Percentiles rank a stretch among this genome's conserved stretches.
Evolutionary conservation across 257 asterid genomes (phyloP).

Genomic region (Rubia yunnanensis): DNA sequence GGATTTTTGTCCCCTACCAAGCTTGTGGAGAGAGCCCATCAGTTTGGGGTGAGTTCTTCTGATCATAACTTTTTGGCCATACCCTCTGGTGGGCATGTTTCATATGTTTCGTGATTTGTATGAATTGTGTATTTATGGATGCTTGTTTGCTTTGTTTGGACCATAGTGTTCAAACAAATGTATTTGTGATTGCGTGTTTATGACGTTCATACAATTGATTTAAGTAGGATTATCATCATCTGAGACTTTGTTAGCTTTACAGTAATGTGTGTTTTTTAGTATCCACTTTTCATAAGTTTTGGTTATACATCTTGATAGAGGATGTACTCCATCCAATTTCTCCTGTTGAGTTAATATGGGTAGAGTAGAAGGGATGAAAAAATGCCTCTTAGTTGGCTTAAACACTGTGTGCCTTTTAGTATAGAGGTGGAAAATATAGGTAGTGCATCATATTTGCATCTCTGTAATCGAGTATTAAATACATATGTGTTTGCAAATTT

Average conservation of each 20-base stretch:
- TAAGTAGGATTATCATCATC: background rate
- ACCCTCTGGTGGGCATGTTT: no score
- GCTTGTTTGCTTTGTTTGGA: background rate
- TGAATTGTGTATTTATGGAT: background rate
- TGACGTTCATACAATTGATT: no score
- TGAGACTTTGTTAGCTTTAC: background rate
- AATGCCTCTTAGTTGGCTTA: background rate
- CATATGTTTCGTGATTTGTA: background rate
- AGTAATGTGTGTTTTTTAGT: no score
- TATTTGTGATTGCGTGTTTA: background rate
- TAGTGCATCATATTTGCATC: background rate
- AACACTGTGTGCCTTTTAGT: background rate
- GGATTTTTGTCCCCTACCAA: constrained; percentile 88
- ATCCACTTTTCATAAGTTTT: background rate
- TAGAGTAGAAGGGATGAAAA: constrained; percentile 4
- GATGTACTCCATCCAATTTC: background rate
- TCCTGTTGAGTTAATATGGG: background rate
- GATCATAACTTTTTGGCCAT: no score
- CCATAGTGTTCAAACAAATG: background rate
- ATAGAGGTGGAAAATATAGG: background rate
- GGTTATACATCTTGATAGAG: background rate
- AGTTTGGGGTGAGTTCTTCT: constrained; percentile 54
- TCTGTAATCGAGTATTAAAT: background rate
- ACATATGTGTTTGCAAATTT: background rate
- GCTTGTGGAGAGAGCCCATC: constrained; percentile 96